These are phyloP conservation scores for Colletotrichum endophyticum DNA, from an alignment of 2,329 filamentous ascomycete genomes.

Conservation along the genomic window DNA sequence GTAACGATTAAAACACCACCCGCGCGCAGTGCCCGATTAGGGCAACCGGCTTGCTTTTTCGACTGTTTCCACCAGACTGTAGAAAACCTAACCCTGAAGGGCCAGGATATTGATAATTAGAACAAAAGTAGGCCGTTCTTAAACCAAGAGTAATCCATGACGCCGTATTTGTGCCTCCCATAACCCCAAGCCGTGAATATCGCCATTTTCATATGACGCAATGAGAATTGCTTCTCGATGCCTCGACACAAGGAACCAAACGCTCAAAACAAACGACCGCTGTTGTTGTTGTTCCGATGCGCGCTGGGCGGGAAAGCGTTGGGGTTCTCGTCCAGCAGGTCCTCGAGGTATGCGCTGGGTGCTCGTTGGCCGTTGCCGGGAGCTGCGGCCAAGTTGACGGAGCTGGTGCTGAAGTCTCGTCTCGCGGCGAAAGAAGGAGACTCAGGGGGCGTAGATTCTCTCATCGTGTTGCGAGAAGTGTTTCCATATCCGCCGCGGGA, in stretches of 20 bases:
- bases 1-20: background rate
- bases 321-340: slow-evolving; percentile 80
- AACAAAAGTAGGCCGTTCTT: background rate
- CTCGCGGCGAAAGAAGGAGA: slow-evolving; percentile 61
- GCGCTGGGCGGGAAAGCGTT: slow-evolving; percentile 50
- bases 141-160: slow-evolving; percentile 13
- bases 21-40: background rate
- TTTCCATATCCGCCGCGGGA: slow-evolving; percentile 52
- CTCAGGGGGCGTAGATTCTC: slow-evolving; percentile 64
- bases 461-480: slow-evolving; percentile 42
- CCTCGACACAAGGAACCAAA: background rate
- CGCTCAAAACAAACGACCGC: background rate
- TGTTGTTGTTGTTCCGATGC: slow-evolving; percentile 3
- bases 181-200: slow-evolving; percentile 1
- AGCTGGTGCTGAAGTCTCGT: slow-evolving; percentile 66
- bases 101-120: background rate
- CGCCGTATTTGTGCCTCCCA: slow-evolving; percentile 8
- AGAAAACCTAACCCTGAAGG: background rate
- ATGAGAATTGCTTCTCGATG: background rate
- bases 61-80: background rate
- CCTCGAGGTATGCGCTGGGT: slow-evolving; percentile 89
- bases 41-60: background rate
- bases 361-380: slow-evolving; percentile 70
- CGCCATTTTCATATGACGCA: slow-evolving; percentile 9
- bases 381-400: slow-evolving; percentile 65